These are phyloP conservation scores for Aspergillus alliaceus DNA, from an alignment of 2,329 filamentous ascomycete species.

Conservation along the genomic window DNA sequence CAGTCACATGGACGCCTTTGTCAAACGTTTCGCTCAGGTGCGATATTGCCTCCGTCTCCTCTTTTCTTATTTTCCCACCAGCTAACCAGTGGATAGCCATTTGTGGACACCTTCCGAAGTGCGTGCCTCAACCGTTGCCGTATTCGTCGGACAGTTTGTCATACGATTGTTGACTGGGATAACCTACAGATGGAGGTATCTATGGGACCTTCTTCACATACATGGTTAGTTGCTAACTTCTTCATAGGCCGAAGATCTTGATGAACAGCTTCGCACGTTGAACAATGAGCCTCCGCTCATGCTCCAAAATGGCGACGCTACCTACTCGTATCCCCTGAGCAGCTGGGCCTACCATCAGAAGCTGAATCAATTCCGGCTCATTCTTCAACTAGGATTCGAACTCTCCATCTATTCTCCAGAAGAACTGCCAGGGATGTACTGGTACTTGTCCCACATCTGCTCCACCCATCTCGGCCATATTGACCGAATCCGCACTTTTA, in stretches of 20 bases:
- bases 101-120: constrained; percentile 78
- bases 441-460: constrained; percentile 76
- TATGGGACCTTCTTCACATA: neutral
- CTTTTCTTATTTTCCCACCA: neutral
- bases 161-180: constrained; percentile 81
- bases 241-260: constrained; percentile 64
- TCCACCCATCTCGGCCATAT: constrained; percentile 68
- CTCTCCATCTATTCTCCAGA: constrained; percentile 84
- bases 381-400: constrained; percentile 91
- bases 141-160: constrained; percentile 83
- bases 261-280: constrained; percentile 63
- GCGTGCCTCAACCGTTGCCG: constrained; percentile 89
- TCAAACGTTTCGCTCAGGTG: constrained; percentile 53
- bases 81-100: constrained; percentile 57
- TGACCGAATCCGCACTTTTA: constrained; percentile 70
- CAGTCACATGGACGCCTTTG: constrained; percentile 69
- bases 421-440: constrained; percentile 87
- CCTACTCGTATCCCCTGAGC: constrained; percentile 71
- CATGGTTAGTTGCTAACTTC: constrained; percentile 7
- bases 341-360: constrained; percentile 92
- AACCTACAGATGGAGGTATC: constrained; percentile 73
- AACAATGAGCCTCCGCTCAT: constrained; percentile 62
- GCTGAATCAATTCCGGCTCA: constrained; percentile 80
- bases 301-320: constrained; percentile 54
- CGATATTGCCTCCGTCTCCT: neutral